phyloP scores from a whole-genome alignment of 2,329 filamentous ascomycete genomes.

The Colletotrichum cuscutae region DNA sequence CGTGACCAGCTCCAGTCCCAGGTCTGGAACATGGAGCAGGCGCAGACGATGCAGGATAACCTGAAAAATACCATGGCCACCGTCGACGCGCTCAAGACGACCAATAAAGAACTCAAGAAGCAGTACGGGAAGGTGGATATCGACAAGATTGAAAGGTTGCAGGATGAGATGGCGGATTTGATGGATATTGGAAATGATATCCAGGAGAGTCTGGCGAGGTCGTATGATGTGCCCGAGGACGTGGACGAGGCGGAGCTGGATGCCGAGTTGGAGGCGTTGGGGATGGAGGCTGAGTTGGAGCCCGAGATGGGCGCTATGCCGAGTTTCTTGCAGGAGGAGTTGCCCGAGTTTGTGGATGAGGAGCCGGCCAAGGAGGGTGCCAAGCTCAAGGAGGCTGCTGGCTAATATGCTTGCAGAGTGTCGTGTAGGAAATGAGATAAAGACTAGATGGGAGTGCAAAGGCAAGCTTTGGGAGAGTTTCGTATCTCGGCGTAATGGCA shows the following conservation, averaged over 20 bases:
- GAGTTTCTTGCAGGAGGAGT: constrained; percentile 89
- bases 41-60: constrained; percentile 98
- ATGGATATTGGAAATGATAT: constrained; percentile 99
- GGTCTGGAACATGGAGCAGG: constrained; percentile 99
- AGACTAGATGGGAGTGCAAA: background rate
- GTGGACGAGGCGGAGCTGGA: constrained; percentile 97
- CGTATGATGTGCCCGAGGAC: constrained; percentile 96
- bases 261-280: constrained; percentile 93
- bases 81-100: constrained; percentile 96
- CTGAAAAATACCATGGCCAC: constrained; percentile 99
- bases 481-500: background rate
- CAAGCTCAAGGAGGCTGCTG: constrained; percentile 85
- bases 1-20: constrained; percentile 94
- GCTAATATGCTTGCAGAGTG: constrained; percentile 46
- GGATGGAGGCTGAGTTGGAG: constrained; percentile 93
- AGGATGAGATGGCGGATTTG: constrained; percentile 98
- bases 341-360: constrained; percentile 92
- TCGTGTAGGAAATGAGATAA: background rate
- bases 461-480: background rate
- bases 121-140: constrained; percentile 98
- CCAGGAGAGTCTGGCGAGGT: constrained; percentile 89
- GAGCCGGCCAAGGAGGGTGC: constrained; percentile 77
- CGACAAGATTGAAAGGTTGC: constrained; percentile 95
- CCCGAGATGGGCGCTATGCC: constrained; percentile 74
- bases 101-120: constrained; percentile 89